Percentiles rank a stretch among this genome's conserved stretches.
phyloP scores from a whole-genome alignment of 2,329 filamentous ascomycete genomes.

The Proliferodiscus dingleyae region DNA sequence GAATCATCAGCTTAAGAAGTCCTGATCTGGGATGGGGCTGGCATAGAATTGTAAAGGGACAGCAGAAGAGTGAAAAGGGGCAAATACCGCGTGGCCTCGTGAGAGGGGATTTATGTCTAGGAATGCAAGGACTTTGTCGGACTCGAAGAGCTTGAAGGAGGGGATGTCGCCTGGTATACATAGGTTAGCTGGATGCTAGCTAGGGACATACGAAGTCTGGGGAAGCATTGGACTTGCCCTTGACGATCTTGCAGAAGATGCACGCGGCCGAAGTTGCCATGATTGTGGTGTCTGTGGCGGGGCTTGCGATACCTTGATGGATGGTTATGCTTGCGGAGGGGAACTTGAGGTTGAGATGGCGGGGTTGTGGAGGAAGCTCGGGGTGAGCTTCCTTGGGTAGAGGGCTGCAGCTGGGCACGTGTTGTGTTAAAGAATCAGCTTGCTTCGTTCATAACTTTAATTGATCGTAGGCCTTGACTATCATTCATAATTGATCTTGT shows the following conservation, averaged over 20 bases:
- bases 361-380: not conserved
- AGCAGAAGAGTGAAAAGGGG: too few species aligned
- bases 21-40: not conserved
- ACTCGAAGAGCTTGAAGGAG: constrained; percentile 93
- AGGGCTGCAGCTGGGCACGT: not conserved
- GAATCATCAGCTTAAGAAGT: not conserved
- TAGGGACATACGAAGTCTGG: too few species aligned
- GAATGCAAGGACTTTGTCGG: constrained; percentile 88
- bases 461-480: too few species aligned
- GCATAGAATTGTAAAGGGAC: not conserved
- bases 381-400: not conserved
- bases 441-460: too few species aligned
- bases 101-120: constrained; percentile 91
- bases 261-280: constrained; percentile 56
- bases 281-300: constrained; percentile 16
- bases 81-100: constrained; percentile 82
- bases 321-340: not conserved
- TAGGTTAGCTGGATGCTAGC: constrained; percentile 2
- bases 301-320: not conserved
- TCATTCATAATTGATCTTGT: too few species aligned
- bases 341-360: not conserved
- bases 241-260: constrained; percentile 98
- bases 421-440: not conserved
- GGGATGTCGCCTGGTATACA: constrained; percentile 76
- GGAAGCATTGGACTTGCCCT: constrained; percentile 49